A percentile compares a stretch with the other conserved stretches of the same genome.
Conservation (phyloP, 805 yeast genomes). For the Myxozyma melibiosi region DNA sequence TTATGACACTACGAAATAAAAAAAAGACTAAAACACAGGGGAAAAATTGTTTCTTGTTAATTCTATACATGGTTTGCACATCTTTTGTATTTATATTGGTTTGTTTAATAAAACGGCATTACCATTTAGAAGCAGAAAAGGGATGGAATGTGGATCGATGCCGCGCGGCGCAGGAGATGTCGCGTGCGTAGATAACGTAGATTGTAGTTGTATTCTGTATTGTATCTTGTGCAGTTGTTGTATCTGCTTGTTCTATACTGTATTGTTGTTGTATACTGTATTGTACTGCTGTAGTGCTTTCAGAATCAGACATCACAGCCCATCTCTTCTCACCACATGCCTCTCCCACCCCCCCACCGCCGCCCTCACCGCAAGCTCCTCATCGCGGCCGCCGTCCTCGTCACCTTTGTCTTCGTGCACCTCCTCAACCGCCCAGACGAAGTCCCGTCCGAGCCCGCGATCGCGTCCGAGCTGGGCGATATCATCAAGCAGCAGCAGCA, state of each 20-base stretch:
- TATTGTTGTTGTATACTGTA: too few species aligned
- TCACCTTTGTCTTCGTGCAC: slow-evolving; percentile 1
- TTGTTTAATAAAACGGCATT: slow-evolving; percentile 12
- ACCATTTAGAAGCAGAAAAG: neutral
- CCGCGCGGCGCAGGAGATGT: too few species aligned
- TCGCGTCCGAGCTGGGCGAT: slow-evolving; percentile 13
- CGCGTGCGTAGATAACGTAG: too few species aligned
- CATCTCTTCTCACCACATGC: neutral
- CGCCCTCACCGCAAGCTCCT: slow-evolving; percentile 1
- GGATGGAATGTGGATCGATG: too few species aligned
- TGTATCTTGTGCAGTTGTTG: too few species aligned
- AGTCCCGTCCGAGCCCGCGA: slow-evolving; percentile 14
- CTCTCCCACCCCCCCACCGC: slow-evolving; percentile 5
- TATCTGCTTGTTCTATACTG: too few species aligned
- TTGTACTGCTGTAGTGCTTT: too few species aligned
- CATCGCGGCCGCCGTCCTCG: slow-evolving; percentile 2
- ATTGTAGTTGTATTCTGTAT: too few species aligned
- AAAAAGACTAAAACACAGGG: slow-evolving; percentile 11
- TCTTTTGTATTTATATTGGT: slow-evolving; percentile 11
- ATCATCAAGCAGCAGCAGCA: neutral
- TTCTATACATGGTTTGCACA: slow-evolving; percentile 10
- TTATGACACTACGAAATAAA: neutral
- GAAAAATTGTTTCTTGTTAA: slow-evolving; percentile 10
- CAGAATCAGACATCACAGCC: neutral
- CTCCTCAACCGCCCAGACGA: neutral